Percentiles rank a stretch among this genome's conserved stretches.
Evolutionary conservation across 768 basidiomycete genomes (phyloP).

Genomic region (Thelephora ganbajun): DNA sequence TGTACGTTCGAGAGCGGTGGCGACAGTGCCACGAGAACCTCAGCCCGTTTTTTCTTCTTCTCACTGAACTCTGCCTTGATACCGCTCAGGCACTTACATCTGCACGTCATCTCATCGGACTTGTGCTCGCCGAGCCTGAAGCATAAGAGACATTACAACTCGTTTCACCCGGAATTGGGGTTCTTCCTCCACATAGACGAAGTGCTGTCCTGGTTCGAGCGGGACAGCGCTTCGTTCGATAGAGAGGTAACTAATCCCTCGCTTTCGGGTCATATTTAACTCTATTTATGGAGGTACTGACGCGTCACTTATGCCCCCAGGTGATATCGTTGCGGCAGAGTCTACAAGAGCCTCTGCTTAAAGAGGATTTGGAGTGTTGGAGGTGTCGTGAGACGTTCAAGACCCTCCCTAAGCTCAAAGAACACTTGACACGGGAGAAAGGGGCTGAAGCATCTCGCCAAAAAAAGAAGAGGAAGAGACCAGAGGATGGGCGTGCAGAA

Average conservation of each 20-base stretch:
- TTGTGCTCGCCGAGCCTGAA: constrained; percentile 58
- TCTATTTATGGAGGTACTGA: background rate
- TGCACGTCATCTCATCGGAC: constrained; percentile 80
- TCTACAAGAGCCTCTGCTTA: constrained; percentile 52
- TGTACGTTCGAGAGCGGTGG: constrained; percentile 29
- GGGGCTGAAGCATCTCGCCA: constrained; percentile 30
- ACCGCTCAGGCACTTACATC: constrained; percentile 52
- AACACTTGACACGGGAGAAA: constrained; percentile 67
- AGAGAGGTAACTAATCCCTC: constrained; percentile 23
- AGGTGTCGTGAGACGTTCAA: constrained; percentile 46
- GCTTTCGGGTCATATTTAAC: background rate
- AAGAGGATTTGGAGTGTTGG: constrained; percentile 57
- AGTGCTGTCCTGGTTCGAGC: constrained; percentile 73
- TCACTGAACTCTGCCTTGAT: background rate
- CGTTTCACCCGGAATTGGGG: constrained; percentile 72
- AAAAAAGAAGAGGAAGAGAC: constrained; percentile 28
- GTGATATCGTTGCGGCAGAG: constrained; percentile 35
- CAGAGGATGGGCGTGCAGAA: background rate
- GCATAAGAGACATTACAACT: constrained; percentile 84
- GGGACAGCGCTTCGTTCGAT: constrained; percentile 37
- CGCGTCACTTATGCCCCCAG: constrained; percentile 20
- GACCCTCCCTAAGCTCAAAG: constrained; percentile 64
- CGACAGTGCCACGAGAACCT: no score
- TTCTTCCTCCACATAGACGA: constrained; percentile 73
- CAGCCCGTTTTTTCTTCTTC: no score